phyloP scores from a whole-genome alignment of 2,329 filamentous ascomycete species.

The Hypoxylon sp. region DNA sequence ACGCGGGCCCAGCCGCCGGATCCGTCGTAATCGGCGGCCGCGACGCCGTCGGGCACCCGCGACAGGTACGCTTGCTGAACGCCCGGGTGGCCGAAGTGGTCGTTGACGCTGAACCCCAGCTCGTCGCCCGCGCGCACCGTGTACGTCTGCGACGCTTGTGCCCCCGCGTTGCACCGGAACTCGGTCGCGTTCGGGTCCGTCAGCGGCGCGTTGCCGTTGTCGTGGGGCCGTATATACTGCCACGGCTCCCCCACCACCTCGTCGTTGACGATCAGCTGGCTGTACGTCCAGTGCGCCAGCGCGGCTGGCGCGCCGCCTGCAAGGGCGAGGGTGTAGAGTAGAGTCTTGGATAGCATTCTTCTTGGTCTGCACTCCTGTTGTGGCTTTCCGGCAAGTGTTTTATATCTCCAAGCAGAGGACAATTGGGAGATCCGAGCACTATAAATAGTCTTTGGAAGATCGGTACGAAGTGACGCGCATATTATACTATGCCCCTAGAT shows the following conservation, averaged over 20 bases:
- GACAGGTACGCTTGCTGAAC: constrained; percentile 36
- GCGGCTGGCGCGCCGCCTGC: not conserved
- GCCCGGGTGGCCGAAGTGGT: constrained; percentile 37
- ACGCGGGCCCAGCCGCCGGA: constrained; percentile 31
- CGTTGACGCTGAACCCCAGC: constrained; percentile 31
- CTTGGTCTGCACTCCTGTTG: not conserved
- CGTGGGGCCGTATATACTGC: constrained; percentile 33
- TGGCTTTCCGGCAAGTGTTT: not conserved
- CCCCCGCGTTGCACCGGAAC: constrained; percentile 36
- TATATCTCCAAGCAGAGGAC: not conserved
- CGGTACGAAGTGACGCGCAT: not conserved
- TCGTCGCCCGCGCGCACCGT: constrained; percentile 24
- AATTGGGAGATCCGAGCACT: not conserved
- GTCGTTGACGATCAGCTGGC: constrained; percentile 33
- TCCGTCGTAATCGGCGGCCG: constrained; percentile 29
- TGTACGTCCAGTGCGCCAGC: constrained; percentile 34
- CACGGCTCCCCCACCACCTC: constrained; percentile 28
- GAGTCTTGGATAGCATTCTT: not conserved
- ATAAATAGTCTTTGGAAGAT: not conserved
- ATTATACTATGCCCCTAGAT: not conserved
- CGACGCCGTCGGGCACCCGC: constrained; percentile 10
- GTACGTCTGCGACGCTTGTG: constrained; percentile 14
- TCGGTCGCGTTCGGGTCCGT: constrained; percentile 31
- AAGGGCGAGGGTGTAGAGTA: not conserved
- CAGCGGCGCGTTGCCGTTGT: constrained; percentile 34